phyloP scores from a whole-genome alignment of 768 basidiomycete genomes.

The Pisolithus tinctorius region DNA sequence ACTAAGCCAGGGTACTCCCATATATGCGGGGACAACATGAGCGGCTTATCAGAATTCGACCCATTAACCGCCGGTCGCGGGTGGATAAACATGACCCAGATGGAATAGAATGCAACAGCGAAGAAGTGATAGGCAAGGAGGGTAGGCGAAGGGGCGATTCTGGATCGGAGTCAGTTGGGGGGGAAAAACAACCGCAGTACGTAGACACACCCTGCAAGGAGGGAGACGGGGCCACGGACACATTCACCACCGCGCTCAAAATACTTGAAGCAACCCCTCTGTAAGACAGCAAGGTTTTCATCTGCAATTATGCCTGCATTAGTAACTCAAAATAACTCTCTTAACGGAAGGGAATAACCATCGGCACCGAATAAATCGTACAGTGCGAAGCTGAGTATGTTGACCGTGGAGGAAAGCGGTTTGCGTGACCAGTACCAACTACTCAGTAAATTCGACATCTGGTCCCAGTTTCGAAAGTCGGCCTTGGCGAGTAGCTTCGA shows the following conservation, averaged over 20 bases:
- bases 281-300: constrained; percentile 53
- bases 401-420: constrained; percentile 76
- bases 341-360: constrained; percentile 41
- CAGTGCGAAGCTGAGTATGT: constrained; percentile 87
- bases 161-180: constrained; percentile 21
- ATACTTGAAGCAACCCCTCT: constrained; percentile 93
- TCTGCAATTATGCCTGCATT: constrained; percentile 34
- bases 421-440: constrained; percentile 88
- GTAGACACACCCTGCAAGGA: constrained; percentile 75
- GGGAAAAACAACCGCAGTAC: not conserved
- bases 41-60: constrained; percentile 28
- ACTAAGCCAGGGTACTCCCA: constrained; percentile 64
- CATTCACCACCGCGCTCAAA: constrained; percentile 92
- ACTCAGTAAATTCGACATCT: constrained; percentile 46
- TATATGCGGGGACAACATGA: constrained; percentile 37
- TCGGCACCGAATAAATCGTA: constrained; percentile 95
- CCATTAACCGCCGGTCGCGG: constrained; percentile 26
- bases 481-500: constrained; percentile 50
- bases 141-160: constrained; percentile 72
- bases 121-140: constrained; percentile 91
- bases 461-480: constrained; percentile 42
- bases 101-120: constrained; percentile 88
- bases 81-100: constrained; percentile 82
- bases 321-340: not conserved
- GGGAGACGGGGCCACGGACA: constrained; percentile 78